Conservation (phyloP, 495 filamentous ascomycete genomes). For the Hypoxylon fragiforme region DNA sequence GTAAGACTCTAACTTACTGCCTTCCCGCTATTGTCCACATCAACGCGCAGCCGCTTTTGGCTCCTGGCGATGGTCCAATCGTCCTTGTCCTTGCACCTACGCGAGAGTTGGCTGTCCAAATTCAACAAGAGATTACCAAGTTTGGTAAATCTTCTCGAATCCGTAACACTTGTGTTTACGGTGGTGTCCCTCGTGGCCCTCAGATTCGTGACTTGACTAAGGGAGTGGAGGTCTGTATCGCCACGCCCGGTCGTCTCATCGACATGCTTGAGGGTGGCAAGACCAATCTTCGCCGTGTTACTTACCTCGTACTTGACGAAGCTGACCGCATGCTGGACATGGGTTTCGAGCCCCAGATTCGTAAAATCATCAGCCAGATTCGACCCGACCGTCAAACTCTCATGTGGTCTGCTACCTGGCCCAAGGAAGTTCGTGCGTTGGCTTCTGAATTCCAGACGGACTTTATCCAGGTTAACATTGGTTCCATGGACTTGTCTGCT, state of each 20-base stretch:
- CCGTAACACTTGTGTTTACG: conserved; percentile 98
- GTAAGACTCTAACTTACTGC: conserved; percentile 98
- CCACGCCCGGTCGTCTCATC: conserved; percentile 94
- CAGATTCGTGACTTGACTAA: conserved; percentile 92
- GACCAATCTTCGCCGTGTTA: conserved; percentile 97
- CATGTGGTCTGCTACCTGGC: conserved; percentile 99
- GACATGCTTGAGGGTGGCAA: conserved; percentile 98
- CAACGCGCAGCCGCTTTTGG: conserved; percentile 95
- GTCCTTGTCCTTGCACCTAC: conserved; percentile 94
- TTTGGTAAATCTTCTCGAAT: conserved; percentile 98
- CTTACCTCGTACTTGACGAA: conserved; percentile 88
- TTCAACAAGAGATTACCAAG: conserved; percentile 92
- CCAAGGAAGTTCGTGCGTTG: conserved; percentile 95
- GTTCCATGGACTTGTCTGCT: conserved; percentile 93
- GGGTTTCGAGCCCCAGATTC: conserved; percentile 88
- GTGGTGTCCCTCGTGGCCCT: conserved; percentile 94
- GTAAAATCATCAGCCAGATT: conserved; percentile 97
- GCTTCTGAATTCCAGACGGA: conserved; percentile 94
- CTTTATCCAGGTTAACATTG: conserved; percentile 99
- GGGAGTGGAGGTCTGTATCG: conserved; percentile 90
- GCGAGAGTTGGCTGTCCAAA: conserved; percentile 96
- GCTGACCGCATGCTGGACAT: conserved; percentile 91
- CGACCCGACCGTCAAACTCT: conserved; percentile 97
- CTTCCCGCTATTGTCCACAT: conserved; percentile 98
- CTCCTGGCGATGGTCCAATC: conserved; percentile 96